A percentile compares a stretch with the other conserved stretches of the same genome.
phyloP scores from a whole-genome alignment of 179 eudicot species.

The Amaranthus tricolor region DNA sequence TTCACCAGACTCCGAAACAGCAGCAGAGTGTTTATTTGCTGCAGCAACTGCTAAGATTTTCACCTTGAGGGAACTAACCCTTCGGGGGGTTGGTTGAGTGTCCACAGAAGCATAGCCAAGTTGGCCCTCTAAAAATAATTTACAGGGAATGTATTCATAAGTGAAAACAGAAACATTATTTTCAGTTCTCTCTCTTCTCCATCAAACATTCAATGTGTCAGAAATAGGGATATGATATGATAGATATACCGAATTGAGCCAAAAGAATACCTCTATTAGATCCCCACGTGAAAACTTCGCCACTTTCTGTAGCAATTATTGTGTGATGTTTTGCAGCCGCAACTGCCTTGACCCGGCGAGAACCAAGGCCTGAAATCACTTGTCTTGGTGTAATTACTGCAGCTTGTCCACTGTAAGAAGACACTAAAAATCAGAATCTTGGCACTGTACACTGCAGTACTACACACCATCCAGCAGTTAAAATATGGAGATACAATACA shows the following conservation, averaged over 20 bases:
- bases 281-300: conserved; percentile 99
- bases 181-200: not conserved
- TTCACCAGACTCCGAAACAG: conserved; percentile 86
- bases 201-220: not conserved
- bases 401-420: conserved; percentile 87
- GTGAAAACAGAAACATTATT: not conserved
- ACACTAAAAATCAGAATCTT: conserved; percentile 9
- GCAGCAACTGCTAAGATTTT: conserved; percentile 91
- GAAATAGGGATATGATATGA: not conserved
- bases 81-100: conserved; percentile 91
- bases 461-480: not conserved
- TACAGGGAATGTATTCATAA: not conserved
- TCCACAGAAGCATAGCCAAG: conserved; percentile 98
- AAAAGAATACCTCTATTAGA: conserved; percentile 77
- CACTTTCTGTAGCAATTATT: conserved; percentile 85
- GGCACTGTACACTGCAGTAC: conserved; percentile 6
- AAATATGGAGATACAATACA: not conserved
- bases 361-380: conserved; percentile 84
- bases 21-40: conserved; percentile 94
- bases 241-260: not conserved
- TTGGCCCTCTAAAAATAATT: conserved; percentile 80
- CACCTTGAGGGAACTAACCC: conserved; percentile 77
- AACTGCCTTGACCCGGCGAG: conserved; percentile 81
- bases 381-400: conserved; percentile 96
- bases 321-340: conserved; percentile 99